Conservation (phyloP, 208 protist genomes). For the Paratrypanosoma confusum region DNA sequence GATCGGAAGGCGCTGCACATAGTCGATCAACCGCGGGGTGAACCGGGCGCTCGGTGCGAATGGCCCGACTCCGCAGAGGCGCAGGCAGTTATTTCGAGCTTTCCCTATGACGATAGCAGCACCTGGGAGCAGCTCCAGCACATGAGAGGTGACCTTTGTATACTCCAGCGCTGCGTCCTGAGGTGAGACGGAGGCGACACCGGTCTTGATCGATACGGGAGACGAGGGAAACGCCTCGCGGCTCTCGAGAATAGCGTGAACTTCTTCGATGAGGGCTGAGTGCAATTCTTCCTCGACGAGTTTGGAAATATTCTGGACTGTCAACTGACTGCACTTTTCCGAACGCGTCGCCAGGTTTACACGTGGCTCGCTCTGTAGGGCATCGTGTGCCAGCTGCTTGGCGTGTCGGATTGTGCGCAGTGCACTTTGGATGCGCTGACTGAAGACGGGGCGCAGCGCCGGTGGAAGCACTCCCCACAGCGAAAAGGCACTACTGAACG, state of each 20-base stretch:
- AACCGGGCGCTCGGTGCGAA: conserved; percentile 62
- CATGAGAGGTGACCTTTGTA: conserved; percentile 53
- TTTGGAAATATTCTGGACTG: conserved; percentile 18
- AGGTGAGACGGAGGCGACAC: neutral
- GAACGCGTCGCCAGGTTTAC: conserved; percentile 55
- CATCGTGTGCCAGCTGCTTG: conserved; percentile 18
- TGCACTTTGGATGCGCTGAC: conserved; percentile 14
- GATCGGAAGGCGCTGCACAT: conserved; percentile 23
- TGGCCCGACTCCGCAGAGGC: conserved; percentile 75
- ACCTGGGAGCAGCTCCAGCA: conserved; percentile 64
- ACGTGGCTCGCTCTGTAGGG: conserved; percentile 36
- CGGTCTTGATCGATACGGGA: neutral
- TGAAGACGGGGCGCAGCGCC: conserved; percentile 19
- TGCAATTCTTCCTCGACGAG: conserved; percentile 54
- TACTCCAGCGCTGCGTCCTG: conserved; percentile 64
- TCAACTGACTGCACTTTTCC: conserved; percentile 34
- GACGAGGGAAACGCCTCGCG: conserved; percentile 19
- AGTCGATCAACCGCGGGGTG: conserved; percentile 19
- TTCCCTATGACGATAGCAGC: conserved; percentile 43
- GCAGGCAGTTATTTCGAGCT: conserved; percentile 80
- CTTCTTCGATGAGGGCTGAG: conserved; percentile 67
- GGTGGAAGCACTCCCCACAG: conserved; percentile 38
- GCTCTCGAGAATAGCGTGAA: conserved; percentile 43
- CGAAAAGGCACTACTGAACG: conserved; percentile 30
- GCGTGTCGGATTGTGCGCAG: conserved; percentile 6